Percentiles rank a stretch among this genome's conserved stretches.
Evolutionary conservation across 495 filamentous ascomycete species (phyloP).

Genomic region (Penicillium argentinense): DNA sequence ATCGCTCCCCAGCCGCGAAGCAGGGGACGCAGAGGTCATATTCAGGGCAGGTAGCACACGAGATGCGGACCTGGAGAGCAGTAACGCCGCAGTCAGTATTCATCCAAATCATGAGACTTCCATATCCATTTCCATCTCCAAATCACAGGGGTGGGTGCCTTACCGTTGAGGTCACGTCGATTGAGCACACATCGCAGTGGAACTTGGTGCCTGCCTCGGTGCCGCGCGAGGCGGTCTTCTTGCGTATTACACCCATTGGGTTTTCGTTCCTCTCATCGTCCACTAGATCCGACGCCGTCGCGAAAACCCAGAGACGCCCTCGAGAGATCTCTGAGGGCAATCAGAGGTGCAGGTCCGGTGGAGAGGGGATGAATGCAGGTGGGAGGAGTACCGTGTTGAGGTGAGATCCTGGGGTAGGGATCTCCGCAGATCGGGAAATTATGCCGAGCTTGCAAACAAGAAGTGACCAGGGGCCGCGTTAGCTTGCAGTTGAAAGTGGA

Average conservation of each 20-base stretch:
- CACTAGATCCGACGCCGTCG: constrained; percentile 35
- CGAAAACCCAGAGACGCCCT: constrained; percentile 32
- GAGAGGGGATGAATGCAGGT: constrained; percentile 8
- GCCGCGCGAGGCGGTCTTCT: constrained; percentile 86
- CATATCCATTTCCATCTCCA: too few species aligned
- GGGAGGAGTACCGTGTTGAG: constrained; percentile 10
- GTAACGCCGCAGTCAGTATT: constrained; percentile 9
- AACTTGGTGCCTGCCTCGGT: constrained; percentile 93
- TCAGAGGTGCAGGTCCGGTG: constrained; percentile 1
- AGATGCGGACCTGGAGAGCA: constrained; percentile 75
- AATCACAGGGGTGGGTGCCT: too few species aligned
- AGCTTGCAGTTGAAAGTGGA: too few species aligned
- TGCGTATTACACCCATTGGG: constrained; percentile 91
- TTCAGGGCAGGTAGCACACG: constrained; percentile 86
- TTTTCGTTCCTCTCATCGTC: constrained; percentile 44
- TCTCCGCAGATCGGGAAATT: constrained; percentile 23
- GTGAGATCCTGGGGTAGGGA: constrained; percentile 23
- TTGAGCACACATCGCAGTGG: constrained; percentile 92
- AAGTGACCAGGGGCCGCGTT: too few species aligned
- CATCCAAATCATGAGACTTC: not conserved
- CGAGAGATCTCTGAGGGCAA: constrained; percentile 35
- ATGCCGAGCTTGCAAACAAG: too few species aligned
- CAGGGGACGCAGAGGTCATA: constrained; percentile 98
- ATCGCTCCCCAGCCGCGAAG: constrained; percentile 75
- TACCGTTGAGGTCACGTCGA: constrained; percentile 94